Base-by-base conservation (phyloP, 2,329 filamentous ascomycete species). In the Decorospora gaudefroyi region DNA sequence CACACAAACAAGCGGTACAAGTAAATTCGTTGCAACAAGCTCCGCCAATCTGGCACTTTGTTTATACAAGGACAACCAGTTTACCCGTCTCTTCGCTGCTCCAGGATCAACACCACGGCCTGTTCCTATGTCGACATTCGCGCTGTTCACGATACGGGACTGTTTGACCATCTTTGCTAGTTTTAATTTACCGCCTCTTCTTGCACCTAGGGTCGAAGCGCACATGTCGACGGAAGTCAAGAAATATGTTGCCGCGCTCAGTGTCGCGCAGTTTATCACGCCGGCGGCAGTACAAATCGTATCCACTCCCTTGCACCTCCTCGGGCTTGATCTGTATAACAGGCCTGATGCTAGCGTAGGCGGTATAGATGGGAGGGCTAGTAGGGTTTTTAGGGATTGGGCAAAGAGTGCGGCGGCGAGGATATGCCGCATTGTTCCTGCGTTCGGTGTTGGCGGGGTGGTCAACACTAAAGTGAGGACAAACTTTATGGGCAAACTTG, bases 111-210 rank as follows among this genome's bases (percentile, higher is more conserved):
- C 65, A 7, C 53, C 71, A 18, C 57, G 74, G 33, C 53, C 75
- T 50, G 86, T 95, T 0, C 84, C 88, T 0, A 71, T 83, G 21
- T 76, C 86, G 1, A 88, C 85, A 6, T 93, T 90, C 71, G 75
- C 78, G 1, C 81, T 96, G 44, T 96, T 96, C 76, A 84, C 88
- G 3, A 65, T 86, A 42, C 84, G 91, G 59, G 91, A 96, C 73
- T 89, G 86, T 71, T 74, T 95, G 50, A 96, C 91, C 37, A 90
- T 96, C 60, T 95, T 95, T 69, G 90, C 90, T 4, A 88, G 84
- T 9, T 97, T 96, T 79, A 96, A 96, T 67, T 75, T 96, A 2
- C 92, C 92, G 0, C 82, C 88, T 0, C 64, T 93, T 2, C 76
- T 96, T 7, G 88, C 88, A 0, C 89, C 90, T 0, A 71, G 75